phyloP scores from a whole-genome alignment of 768 basidiomycete species.

The Filobasidium wieringae region DNA sequence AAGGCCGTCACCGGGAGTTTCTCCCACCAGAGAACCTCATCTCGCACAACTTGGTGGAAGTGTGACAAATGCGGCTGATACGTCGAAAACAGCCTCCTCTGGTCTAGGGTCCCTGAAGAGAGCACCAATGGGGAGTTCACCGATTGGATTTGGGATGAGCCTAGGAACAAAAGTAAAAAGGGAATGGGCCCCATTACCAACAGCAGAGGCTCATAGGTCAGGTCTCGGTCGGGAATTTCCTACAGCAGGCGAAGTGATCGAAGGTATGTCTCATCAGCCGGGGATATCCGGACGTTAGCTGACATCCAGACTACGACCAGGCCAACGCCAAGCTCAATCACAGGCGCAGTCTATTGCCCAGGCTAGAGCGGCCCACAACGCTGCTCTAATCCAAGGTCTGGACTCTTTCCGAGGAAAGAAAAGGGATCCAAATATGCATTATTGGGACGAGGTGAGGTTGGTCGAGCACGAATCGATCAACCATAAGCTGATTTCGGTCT shows the following conservation, averaged over 20 bases:
- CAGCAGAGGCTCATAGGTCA: background rate
- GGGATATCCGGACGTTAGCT: background rate
- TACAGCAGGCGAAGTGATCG: constrained; percentile 88
- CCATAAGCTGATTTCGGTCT: background rate
- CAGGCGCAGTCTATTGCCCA: constrained; percentile 45
- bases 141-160: background rate
- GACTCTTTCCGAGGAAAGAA: constrained; percentile 92
- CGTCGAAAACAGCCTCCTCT: background rate
- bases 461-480: background rate
- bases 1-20: background rate
- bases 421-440: constrained; percentile 81
- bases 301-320: constrained; percentile 10
- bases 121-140: background rate
- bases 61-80: background rate
- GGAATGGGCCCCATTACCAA: background rate
- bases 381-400: constrained; percentile 63
- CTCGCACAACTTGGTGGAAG: background rate
- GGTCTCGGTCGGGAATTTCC: constrained; percentile 61
- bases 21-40: background rate
- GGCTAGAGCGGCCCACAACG: constrained; percentile 49
- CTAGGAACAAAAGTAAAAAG: background rate
- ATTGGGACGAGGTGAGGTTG: constrained; percentile 86
- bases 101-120: background rate
- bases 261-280: constrained; percentile 45
- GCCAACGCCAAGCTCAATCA: constrained; percentile 17